phyloP scores from a whole-genome alignment of 2,329 filamentous ascomycete genomes.

The Microsporum canis region DNA sequence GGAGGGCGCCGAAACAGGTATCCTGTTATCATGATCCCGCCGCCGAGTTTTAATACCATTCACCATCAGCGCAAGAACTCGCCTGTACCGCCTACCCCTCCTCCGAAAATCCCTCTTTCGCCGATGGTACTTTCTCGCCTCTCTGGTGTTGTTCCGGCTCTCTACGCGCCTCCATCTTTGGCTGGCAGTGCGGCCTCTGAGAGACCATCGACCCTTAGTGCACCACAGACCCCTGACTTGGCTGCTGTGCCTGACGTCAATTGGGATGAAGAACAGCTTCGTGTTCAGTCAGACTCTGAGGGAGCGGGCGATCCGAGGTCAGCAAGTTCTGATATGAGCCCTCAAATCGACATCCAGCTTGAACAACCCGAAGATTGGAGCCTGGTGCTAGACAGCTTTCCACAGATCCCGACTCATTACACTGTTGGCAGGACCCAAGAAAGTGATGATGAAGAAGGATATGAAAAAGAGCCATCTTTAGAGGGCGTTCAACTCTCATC shows the following conservation, averaged over 20 bases:
- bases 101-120: conserved; percentile 56
- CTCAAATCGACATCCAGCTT: conserved; percentile 30
- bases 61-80: conserved; percentile 43
- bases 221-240: conserved; percentile 71
- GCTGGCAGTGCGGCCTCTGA: conserved; percentile 84
- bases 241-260: conserved; percentile 45
- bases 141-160: conserved; percentile 56
- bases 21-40: conserved; percentile 49
- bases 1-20: conserved; percentile 40
- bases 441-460: background rate
- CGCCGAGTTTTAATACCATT: conserved; percentile 40
- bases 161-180: conserved; percentile 73
- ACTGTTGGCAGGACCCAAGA: background rate
- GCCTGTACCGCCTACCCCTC: conserved; percentile 39
- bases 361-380: conserved; percentile 50
- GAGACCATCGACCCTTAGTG: conserved; percentile 70
- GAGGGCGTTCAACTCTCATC: conserved; percentile 56
- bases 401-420: conserved; percentile 23
- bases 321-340: conserved; percentile 17
- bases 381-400: conserved; percentile 31
- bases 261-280: conserved; percentile 44
- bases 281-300: conserved; percentile 25
- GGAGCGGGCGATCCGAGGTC: conserved; percentile 20
- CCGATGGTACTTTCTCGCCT: conserved; percentile 64
- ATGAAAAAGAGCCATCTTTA: conserved; percentile 9